Percentiles rank a stretch among this genome's conserved stretches.
Evolutionary conservation across 768 basidiomycete species (phyloP).

Genomic region (Auriscalpium orientale): DNA sequence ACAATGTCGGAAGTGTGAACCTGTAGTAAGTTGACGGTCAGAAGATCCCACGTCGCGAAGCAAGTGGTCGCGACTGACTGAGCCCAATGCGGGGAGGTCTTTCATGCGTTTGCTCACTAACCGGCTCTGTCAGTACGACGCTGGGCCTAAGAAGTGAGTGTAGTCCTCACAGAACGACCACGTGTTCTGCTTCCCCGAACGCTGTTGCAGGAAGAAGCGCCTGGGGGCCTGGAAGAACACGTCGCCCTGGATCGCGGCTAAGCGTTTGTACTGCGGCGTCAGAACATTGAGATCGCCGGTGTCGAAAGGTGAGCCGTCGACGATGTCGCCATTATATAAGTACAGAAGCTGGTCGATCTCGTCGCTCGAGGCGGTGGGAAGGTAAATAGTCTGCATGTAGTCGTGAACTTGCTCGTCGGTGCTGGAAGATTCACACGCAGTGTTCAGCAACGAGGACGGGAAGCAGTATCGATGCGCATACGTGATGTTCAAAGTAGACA

Average conservation of each 20-base stretch:
- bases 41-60: too few species aligned
- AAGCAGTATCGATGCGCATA: neutral
- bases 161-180: slow-evolving; percentile 28
- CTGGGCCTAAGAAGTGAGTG: neutral
- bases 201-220: slow-evolving; percentile 27
- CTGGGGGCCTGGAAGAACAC: slow-evolving; percentile 27
- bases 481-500: slow-evolving; percentile 19
- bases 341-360: slow-evolving; percentile 7
- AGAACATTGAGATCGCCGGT: slow-evolving; percentile 12
- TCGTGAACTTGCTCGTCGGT: slow-evolving; percentile 6
- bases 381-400: slow-evolving; percentile 4
- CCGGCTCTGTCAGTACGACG: neutral
- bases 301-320: slow-evolving; percentile 22
- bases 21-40: neutral
- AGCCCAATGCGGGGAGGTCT: slow-evolving; percentile 20
- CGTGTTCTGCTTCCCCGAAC: slow-evolving; percentile 23
- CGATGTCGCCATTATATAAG: slow-evolving; percentile 9
- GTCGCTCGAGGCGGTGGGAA: slow-evolving; percentile 1
- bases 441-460: neutral
- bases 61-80: slow-evolving; percentile 8
- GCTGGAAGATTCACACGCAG: slow-evolving; percentile 2
- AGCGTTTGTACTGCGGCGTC: slow-evolving; percentile 34
- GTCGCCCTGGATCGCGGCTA: slow-evolving; percentile 32
- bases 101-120: slow-evolving; percentile 29
- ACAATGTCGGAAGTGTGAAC: slow-evolving; percentile 6